Evolutionary conservation across 140 eudicot species (phyloP).

Genomic region (Bidens hawaiensis): DNA sequence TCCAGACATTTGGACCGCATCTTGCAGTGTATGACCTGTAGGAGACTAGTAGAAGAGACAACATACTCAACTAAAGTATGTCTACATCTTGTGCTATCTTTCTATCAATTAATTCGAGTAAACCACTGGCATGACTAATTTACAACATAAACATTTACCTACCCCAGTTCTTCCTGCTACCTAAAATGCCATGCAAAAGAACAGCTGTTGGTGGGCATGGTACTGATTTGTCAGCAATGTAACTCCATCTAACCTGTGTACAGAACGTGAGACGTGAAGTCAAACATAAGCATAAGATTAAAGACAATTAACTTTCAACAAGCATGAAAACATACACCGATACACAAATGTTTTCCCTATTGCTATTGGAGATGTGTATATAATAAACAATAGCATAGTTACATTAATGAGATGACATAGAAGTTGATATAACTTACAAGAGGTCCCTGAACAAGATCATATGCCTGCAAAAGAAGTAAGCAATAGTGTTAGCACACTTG

Average conservation of each 20-base stretch:
- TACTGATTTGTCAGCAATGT: slow-evolving; percentile 61
- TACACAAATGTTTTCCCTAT: neutral
- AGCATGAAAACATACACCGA: slow-evolving; percentile 1
- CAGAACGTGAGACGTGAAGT: slow-evolving; percentile 27
- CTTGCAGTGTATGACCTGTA: neutral
- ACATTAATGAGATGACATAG: neutral
- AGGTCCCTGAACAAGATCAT: slow-evolving; percentile 92
- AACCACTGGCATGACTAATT: neutral
- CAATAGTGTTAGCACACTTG: slow-evolving; percentile 3
- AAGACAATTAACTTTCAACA: neutral
- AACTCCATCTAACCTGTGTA: slow-evolving; percentile 69
- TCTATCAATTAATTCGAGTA: neutral
- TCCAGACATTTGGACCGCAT: slow-evolving; percentile 1
- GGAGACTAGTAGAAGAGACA: slow-evolving; percentile 1
- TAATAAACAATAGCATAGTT: neutral
- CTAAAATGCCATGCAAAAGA: slow-evolving; percentile 91
- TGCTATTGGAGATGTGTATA: too few species aligned
- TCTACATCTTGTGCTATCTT: neutral
- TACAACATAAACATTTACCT: slow-evolving; percentile 1
- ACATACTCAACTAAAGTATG: slow-evolving; percentile 2
- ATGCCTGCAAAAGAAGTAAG: slow-evolving; percentile 64
- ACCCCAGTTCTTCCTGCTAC: slow-evolving; percentile 86
- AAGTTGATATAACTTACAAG: slow-evolving; percentile 54
- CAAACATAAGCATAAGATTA: slow-evolving; percentile 7
- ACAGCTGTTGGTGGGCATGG: slow-evolving; percentile 96